Percentiles rank a stretch among this genome's conserved stretches.
phyloP scores from a whole-genome alignment of 257 asterid genomes.

The Verbascum thapsus region DNA sequence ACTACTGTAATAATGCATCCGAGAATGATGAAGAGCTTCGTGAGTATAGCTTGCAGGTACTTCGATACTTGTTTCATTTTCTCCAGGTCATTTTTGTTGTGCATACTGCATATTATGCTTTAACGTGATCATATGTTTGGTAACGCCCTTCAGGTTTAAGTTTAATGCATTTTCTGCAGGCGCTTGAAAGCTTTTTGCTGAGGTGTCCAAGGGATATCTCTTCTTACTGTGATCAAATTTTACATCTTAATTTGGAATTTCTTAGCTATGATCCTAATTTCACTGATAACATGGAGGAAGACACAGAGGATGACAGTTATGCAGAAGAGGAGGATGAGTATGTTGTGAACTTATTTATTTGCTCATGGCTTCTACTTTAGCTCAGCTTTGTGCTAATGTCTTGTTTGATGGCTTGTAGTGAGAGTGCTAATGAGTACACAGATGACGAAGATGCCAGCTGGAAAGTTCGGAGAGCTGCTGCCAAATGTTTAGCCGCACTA shows the following conservation, averaged over 20 bases:
- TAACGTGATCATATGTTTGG: slow-evolving; percentile 8
- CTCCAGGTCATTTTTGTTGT: slow-evolving; percentile 5
- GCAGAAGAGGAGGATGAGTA: slow-evolving; percentile 99
- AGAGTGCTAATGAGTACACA: slow-evolving; percentile 96
- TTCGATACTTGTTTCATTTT: slow-evolving; percentile 3
- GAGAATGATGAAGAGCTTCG: slow-evolving; percentile 99
- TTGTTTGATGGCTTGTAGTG: slow-evolving; percentile 52
- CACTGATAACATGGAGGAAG: slow-evolving; percentile 99
- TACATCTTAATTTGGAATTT: slow-evolving; percentile 80
- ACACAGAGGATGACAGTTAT: slow-evolving; percentile 78
- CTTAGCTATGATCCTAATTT: slow-evolving; percentile 98
- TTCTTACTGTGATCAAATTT: slow-evolving; percentile 72
- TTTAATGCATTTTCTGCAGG: slow-evolving; percentile 49
- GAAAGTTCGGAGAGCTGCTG: slow-evolving; percentile 99
- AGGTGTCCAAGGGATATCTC: slow-evolving; percentile 97
- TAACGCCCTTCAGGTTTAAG: slow-evolving; percentile 18
- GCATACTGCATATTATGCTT: background rate
- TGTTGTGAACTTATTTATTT: slow-evolving; percentile 34
- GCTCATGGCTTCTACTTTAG: slow-evolving; percentile 16
- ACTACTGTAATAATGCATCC: slow-evolving; percentile 88
- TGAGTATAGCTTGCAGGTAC: slow-evolving; percentile 97
- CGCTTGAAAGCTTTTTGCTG: slow-evolving; percentile 88
- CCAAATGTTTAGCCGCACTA: slow-evolving; percentile 89
- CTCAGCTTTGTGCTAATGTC: slow-evolving; percentile 35
- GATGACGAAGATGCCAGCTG: slow-evolving; percentile 99